These are phyloP conservation scores for Oryza australiensis DNA, from an alignment of 176 grass and related monocot species.

Conservation along the genomic window DNA sequence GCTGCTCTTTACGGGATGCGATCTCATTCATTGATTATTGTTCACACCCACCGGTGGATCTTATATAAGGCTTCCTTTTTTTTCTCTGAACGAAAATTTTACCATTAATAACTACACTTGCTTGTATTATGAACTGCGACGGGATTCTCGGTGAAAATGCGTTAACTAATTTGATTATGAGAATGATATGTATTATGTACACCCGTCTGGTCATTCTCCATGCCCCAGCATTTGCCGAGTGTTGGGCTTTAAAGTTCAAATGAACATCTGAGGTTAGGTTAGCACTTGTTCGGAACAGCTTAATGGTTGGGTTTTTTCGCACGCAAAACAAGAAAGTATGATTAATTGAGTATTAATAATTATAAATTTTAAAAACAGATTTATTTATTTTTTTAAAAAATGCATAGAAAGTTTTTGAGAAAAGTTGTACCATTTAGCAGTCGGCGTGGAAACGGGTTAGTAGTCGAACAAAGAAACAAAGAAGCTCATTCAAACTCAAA, in stretches of 20 bases:
- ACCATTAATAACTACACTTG: not conserved
- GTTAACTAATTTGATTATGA: not conserved
- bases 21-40: conserved; percentile 43
- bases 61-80: not conserved
- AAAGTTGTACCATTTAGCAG: no score
- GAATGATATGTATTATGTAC: not conserved
- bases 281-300: no score
- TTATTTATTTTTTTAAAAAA: no score
- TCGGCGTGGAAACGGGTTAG: no score
- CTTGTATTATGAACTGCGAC: not conserved
- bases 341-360: no score
- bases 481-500: no score
- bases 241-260: not conserved
- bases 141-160: not conserved
- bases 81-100: not conserved
- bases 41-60: not conserved
- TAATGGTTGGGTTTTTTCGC: no score
- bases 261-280: not conserved
- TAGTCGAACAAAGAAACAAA: no score
- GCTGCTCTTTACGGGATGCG: conserved; percentile 21
- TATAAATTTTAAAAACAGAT: no score
- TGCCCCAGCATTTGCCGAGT: not conserved
- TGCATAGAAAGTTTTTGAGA: no score
- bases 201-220: no score
- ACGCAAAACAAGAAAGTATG: no score